Evolutionary conservation across 257 asterid genomes (phyloP).

Genomic region (Nicotiana benthamiana): DNA sequence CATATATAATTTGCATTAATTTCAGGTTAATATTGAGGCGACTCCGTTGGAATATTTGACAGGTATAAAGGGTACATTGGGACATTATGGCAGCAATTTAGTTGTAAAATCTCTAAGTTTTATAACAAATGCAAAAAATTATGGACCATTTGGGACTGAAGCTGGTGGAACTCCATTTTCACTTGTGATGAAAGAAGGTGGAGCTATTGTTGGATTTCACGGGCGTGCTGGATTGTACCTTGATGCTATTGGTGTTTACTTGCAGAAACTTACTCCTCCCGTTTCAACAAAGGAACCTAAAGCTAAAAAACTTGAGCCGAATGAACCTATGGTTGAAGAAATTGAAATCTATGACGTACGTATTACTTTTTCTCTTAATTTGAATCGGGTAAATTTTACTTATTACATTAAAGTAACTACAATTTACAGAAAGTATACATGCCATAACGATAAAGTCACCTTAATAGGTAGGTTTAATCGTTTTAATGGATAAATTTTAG

Average conservation of each 20-base stretch:
- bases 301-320: neutral
- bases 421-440: too few species aligned
- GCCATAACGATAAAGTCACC: too few species aligned
- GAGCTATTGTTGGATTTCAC: constrained; percentile 15
- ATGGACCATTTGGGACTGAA: constrained; percentile 12
- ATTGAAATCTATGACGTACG: neutral
- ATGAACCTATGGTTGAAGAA: neutral
- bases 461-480: too few species aligned
- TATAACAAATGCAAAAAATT: neutral
- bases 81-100: neutral
- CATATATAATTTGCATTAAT: neutral
- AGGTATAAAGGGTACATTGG: neutral
- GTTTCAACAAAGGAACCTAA: neutral
- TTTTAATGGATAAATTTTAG: too few species aligned
- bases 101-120: neutral
- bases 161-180: neutral
- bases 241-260: constrained; percentile 15
- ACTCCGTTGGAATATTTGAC: neutral
- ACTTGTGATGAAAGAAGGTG: constrained; percentile 4
- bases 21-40: neutral
- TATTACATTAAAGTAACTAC: too few species aligned
- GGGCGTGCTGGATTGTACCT: neutral
- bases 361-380: neutral
- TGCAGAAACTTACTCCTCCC: neutral
- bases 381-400: neutral